These are phyloP conservation scores for Candida bentonensis DNA, from an alignment of 805 yeast genomes.

Conservation along the genomic window DNA sequence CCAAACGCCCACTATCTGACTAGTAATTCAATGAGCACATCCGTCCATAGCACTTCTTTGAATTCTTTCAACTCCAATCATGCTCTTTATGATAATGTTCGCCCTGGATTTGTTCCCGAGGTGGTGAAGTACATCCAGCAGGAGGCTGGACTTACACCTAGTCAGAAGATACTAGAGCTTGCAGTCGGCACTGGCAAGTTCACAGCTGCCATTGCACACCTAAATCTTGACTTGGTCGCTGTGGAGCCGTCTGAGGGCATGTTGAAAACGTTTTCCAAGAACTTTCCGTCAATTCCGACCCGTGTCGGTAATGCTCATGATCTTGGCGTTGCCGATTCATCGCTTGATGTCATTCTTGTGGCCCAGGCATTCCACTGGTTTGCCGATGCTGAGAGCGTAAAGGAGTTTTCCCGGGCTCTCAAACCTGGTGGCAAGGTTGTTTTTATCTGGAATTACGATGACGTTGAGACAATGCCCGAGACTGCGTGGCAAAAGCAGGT, in stretches of 20 bases:
- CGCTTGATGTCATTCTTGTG: conserved; percentile 35
- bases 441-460: conserved; percentile 47
- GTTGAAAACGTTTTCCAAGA: conserved; percentile 31
- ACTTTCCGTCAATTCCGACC: conserved; percentile 31
- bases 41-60: conserved; percentile 22
- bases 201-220: conserved; percentile 29
- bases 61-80: conserved; percentile 41
- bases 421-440: conserved; percentile 38
- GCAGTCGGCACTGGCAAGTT: conserved; percentile 58
- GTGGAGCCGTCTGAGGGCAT: conserved; percentile 49
- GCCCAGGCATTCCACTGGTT: conserved; percentile 64
- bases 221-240: conserved; percentile 24
- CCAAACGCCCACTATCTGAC: too few species aligned
- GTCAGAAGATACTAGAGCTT: conserved; percentile 29
- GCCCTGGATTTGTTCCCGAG: conserved; percentile 34
- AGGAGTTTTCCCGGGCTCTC: conserved; percentile 38
- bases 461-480: conserved; percentile 13
- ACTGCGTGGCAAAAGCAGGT: conserved; percentile 27
- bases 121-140: conserved; percentile 32
- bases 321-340: conserved; percentile 30
- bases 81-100: conserved; percentile 32
- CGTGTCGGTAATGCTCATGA: conserved; percentile 30
- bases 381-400: conserved; percentile 32
- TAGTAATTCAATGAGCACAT: neutral
- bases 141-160: conserved; percentile 22